Base-by-base conservation (phyloP, 805 yeast species). In the Ogataea thermomethanolica region DNA sequence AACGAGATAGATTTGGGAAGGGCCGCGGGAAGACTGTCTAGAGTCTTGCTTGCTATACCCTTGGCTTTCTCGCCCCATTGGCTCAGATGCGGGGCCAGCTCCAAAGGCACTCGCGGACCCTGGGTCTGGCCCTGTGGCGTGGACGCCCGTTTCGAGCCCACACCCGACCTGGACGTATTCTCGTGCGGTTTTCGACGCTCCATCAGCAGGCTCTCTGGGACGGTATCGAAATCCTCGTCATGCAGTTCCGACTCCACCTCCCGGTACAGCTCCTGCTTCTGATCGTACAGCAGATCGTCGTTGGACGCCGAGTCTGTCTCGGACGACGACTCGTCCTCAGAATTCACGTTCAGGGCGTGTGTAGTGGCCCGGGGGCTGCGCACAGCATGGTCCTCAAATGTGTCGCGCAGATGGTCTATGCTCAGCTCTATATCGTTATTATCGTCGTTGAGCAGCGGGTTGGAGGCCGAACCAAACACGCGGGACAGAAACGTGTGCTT, bases 401-500 rank as follows among this genome's bases (percentile, higher is more conserved):
- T 51, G 29, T 50, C 52, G n/a, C 48, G 50, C 5, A 51, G 17
- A 26, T 55, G 41, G 34, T 48, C 45, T 6, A 46, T 47, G 33
- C 57, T 48, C 25, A 53, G 50, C 31, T 54, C 55, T 8, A 50
- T 39, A 14, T 57, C 56, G 25, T 48, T 45, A 39, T 50, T 56
- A 33, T 56, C 61, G 20, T 58, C 62, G 32, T 51, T 59, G 12
- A 55, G 43, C 25, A 64, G 47, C 7, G 69, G 69, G 17, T 55
- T 51, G 10, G 54, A 53, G 28, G 42, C 52, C 1, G 51, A 39
- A 4, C 84, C 86, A 59, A 80, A 79, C 15, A 80, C 82, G 29
- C 85, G 66, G 8, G 83, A 78, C 44, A 80, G 65, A 52, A 80
- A 80, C 5, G 84, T 79, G 50, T 78, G 78, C 38, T 65, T 65